These are phyloP conservation scores for Mycosphaerella sp. DNA, from an alignment of 2,329 filamentous ascomycete species.

Conservation along the genomic window DNA sequence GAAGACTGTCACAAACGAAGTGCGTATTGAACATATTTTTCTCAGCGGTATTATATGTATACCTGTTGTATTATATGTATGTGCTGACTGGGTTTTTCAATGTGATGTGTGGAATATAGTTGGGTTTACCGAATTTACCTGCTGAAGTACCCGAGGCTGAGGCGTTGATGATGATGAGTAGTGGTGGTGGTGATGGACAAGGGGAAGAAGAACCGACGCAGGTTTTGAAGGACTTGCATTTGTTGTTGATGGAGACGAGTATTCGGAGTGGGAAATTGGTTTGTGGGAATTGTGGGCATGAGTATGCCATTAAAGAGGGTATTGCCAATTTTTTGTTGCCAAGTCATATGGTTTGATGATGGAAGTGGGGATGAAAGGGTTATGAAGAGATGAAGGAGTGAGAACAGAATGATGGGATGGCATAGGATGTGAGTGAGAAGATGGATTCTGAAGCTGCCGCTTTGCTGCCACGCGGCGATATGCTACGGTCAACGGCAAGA, in stretches of 20 bases:
- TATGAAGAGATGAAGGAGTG: no score
- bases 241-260: constrained; percentile 79
- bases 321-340: constrained; percentile 95
- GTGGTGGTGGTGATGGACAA: no score
- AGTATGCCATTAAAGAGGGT: constrained; percentile 90
- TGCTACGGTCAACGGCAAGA: no score
- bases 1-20: constrained; percentile 68
- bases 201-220: constrained; percentile 51
- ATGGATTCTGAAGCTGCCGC: no score
- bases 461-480: no score
- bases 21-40: constrained; percentile 39
- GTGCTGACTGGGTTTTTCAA: not conserved
- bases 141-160: constrained; percentile 32
- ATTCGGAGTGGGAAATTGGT: constrained; percentile 83
- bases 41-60: not conserved
- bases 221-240: constrained; percentile 70
- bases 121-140: constrained; percentile 71
- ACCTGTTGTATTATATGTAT: not conserved
- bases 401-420: no score
- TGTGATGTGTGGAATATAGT: no score
- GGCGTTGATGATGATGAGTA: constrained; percentile 51
- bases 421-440: no score
- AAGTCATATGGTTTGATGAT: constrained; percentile 68
- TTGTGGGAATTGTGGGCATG: constrained; percentile 85
- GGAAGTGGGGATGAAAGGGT: no score